Base-by-base conservation (phyloP, 495 filamentous ascomycete genomes). In the Margaritispora aquatica region DNA sequence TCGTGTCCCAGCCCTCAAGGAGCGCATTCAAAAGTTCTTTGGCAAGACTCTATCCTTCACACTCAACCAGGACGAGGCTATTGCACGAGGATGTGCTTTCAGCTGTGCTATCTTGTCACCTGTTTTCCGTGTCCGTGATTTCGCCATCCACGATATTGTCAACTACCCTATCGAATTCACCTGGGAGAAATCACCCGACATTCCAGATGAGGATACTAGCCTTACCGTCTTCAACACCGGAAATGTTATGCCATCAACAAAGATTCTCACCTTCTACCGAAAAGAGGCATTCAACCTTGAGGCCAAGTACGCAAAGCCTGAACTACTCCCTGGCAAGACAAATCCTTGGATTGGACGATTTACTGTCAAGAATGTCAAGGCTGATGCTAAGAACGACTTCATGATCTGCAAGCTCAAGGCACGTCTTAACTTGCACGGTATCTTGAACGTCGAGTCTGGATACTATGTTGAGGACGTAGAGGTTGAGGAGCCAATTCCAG, bases 391-490 rank as follows among this genome's bases (percentile, higher is more conserved):
- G 63, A 88, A 94, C 51, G 90, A 96, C 66, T 96, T 96, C 72
- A 96, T 96, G 90, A 96, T 99, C 67, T 99, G 94, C 86, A 99
- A 99, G 80, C 86, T 99, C 57, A 99, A 99, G 84, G 95, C 95
- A 31, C 84, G 94, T 54, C 83, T 99, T 49, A 99, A 99, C 77
- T 81, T 97, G 63, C 93, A 97, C 77, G 94, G 94, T 69, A 85
- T 97, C 54, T 79, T 99, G 60, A 97, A 97, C 70, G 88, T 99
- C 13, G 94, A 97, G 79, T 90, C 86, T 55, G 94, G 92, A 55
- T 99, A 97, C 78, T 97, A 89, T 68, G 94, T 99, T 54, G 94
- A 99, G 79, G 94, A 99, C 65, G 85, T 96, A 68, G 94, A 99
- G 73, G 84, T 99, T 60, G 94, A 99, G 77, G 94, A 97, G 77